These are phyloP conservation scores for Dactylis glomerata DNA, from an alignment of 176 grass and related monocot genomes.

Conservation along the genomic window DNA sequence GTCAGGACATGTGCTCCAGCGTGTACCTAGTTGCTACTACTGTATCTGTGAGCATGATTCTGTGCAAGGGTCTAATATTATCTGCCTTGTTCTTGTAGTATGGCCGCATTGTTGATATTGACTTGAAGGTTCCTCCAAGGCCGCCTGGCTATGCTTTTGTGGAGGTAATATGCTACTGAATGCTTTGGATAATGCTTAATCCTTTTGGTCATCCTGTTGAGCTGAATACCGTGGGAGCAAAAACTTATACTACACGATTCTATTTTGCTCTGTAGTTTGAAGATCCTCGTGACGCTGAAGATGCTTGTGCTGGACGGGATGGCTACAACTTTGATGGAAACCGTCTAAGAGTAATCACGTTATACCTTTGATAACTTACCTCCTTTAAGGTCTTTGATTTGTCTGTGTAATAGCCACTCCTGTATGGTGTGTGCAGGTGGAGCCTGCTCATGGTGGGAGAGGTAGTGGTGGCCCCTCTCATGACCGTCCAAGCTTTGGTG, in stretches of 20 bases:
- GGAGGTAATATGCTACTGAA: constrained; percentile 45
- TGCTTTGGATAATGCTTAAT: not conserved
- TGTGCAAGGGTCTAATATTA: not conserved
- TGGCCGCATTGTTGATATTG: constrained; percentile 90
- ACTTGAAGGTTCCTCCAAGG: constrained; percentile 93
- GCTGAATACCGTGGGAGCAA: not conserved
- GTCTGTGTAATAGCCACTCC: not conserved
- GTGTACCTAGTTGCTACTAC: not conserved
- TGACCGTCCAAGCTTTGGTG: constrained; percentile 51
- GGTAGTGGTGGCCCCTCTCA: constrained; percentile 56
- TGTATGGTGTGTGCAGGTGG: constrained; percentile 54
- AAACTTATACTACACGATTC: not conserved
- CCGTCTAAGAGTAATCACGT: constrained; percentile 60
- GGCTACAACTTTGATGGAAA: constrained; percentile 93
- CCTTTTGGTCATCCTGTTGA: not conserved
- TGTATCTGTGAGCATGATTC: not conserved
- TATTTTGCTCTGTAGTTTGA: constrained; percentile 64
- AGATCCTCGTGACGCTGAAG: constrained; percentile 88
- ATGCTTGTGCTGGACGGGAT: constrained; percentile 81
- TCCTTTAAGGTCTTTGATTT: not conserved
- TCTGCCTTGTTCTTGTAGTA: constrained; percentile 44
- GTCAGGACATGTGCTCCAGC: not conserved
- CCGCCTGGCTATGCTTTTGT: constrained; percentile 98
- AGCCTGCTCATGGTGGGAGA: constrained; percentile 90
- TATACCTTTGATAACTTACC: not conserved